A percentile compares a stretch with the other conserved stretches of the same genome.
These are phyloP conservation scores for Caloboletus firmus DNA, from an alignment of 1,284 basidiomycete genomes.

Conservation along the genomic window DNA sequence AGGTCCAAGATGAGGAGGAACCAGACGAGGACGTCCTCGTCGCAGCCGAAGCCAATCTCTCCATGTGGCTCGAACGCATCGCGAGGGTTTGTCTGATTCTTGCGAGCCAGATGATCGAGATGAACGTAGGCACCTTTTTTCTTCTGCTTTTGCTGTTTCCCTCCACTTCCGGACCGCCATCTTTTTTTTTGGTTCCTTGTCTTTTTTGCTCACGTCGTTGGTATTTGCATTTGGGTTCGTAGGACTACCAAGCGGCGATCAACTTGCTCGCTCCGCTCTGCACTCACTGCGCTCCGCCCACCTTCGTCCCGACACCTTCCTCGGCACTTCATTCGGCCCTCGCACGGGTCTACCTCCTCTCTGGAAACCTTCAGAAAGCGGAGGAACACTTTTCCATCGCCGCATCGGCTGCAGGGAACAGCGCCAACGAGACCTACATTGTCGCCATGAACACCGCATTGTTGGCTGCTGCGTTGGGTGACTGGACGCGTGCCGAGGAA, in stretches of 20 bases:
- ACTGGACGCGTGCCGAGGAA: slow-evolving; percentile 58
- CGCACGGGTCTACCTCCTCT: slow-evolving; percentile 71
- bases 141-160: not conserved
- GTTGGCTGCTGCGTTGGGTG: slow-evolving; percentile 61
- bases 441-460: slow-evolving; percentile 65
- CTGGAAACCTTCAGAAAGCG: slow-evolving; percentile 61
- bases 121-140: slow-evolving; percentile 50
- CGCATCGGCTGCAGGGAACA: slow-evolving; percentile 19
- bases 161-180: not conserved
- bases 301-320: slow-evolving; percentile 31
- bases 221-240: not conserved
- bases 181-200: not conserved
- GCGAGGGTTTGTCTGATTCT: slow-evolving; percentile 68
- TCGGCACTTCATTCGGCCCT: slow-evolving; percentile 64
- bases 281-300: slow-evolving; percentile 34
- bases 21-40: slow-evolving; percentile 21
- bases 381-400: slow-evolving; percentile 55
- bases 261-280: slow-evolving; percentile 64
- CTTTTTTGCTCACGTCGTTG: not conserved
- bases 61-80: slow-evolving; percentile 79
- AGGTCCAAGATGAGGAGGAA: not conserved
- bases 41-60: slow-evolving; percentile 43
- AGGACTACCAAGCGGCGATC: slow-evolving; percentile 71
- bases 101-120: slow-evolving; percentile 72
- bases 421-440: slow-evolving; percentile 5